These are phyloP conservation scores for Pisolithus albus DNA, from an alignment of 768 basidiomycete species.

Conservation along the genomic window DNA sequence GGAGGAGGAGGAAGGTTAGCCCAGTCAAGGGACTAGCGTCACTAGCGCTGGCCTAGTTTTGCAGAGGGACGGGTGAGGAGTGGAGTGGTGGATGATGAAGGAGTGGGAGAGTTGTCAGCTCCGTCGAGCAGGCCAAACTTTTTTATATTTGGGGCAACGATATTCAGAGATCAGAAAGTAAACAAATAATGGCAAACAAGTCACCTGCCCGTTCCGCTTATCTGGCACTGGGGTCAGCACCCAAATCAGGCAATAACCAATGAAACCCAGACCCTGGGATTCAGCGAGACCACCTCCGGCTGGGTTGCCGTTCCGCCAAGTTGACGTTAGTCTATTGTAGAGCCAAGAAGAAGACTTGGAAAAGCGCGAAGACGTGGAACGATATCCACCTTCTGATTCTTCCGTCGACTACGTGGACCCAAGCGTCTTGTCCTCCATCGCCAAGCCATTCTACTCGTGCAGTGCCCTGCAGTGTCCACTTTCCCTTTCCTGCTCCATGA, in stretches of 20 bases:
- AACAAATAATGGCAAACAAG: constrained; percentile 22
- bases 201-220: constrained; percentile 9
- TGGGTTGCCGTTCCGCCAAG: too few species aligned
- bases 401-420: too few species aligned
- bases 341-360: too few species aligned
- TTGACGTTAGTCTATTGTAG: too few species aligned
- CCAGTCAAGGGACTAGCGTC: constrained; percentile 14
- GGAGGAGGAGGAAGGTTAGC: neutral
- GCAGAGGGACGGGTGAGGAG: neutral
- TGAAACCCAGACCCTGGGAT: constrained; percentile 11
- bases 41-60: constrained; percentile 9
- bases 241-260: neutral
- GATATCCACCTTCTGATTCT: too few species aligned
- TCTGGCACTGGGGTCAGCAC: constrained; percentile 14
- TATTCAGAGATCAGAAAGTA: constrained; percentile 17
- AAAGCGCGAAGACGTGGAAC: too few species aligned
- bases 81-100: constrained; percentile 8
- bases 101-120: constrained; percentile 26
- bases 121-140: constrained; percentile 20
- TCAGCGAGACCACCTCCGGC: neutral
- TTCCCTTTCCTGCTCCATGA: too few species aligned
- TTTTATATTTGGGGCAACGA: constrained; percentile 27
- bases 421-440: too few species aligned
- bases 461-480: too few species aligned
- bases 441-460: too few species aligned